Evolutionary conservation across 176 grass and related monocot genomes (phyloP), one percentile per base, ranked within the genome.

Genomic region (Oryza meyeriana): DNA sequence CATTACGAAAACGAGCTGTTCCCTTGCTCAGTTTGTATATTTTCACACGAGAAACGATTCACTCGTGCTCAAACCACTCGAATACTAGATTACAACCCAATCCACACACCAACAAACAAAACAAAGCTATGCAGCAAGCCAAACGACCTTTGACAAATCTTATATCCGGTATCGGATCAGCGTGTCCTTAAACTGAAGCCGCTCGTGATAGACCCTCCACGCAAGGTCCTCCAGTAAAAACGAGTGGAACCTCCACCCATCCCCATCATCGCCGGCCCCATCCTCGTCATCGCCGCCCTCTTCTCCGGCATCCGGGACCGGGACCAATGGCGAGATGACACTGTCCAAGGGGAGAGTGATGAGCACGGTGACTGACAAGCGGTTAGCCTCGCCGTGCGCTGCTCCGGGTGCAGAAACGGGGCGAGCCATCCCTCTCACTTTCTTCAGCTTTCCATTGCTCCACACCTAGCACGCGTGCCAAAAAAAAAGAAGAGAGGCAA

Each of bases 381-480:
- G 72, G 34, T 59, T 76, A 39, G 81, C 36, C 62, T 74, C 66
- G 32, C 64, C 76, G 24, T 71, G 57, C 65, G 31, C 66, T 5
- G 62, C 79, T 12, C 61, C 14, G 20, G 78, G 71, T 28, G 79
- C 33, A 12, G 71, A 64, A 39, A 72, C 31, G 69, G 80, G 84
- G 71, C 71, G 89, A 81, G 86, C 68, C 20, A 85, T 58, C 29
- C 92, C 89, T 61, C 80, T 94, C 89, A 83, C 87, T 77, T 91
- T 94, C 89, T 69, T 91, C 81, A 89, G 85, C 38, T 72, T 87
- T 38, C 78, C 89, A 73, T 94, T 94, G 89, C 92, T 94, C 92
- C 92, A 94, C 27, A 91, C 92, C 92, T 94, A 58, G 67, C 83
- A 82, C 32, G 74, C 73, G 71, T 63, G 39, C 27, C 31, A 82